A percentile compares a stretch with the other conserved stretches of the same genome.
phyloP scores from a whole-genome alignment of 345 rosid species.

The Citrus australasica region DNA sequence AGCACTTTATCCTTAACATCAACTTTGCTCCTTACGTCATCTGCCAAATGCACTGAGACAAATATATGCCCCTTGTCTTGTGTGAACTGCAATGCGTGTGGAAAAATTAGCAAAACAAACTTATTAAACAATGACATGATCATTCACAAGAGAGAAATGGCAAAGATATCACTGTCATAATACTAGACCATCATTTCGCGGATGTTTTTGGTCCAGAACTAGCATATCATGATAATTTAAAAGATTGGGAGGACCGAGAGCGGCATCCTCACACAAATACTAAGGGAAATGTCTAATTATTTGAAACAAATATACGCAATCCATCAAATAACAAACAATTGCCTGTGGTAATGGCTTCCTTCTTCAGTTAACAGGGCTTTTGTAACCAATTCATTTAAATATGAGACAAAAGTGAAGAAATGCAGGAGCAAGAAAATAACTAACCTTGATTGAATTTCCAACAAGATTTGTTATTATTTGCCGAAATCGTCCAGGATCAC shows the following conservation, averaged over 20 bases:
- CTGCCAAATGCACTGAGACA: slow-evolving; percentile 77
- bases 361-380: neutral
- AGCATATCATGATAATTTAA: neutral
- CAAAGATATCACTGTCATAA: neutral
- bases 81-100: slow-evolving; percentile 62
- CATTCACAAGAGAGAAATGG: neutral
- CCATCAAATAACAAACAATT: neutral
- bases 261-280: neutral
- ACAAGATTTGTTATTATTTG: slow-evolving; percentile 94
- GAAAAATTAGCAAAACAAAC: slow-evolving; percentile 4
- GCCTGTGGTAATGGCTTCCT: neutral
- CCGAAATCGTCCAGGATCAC: slow-evolving; percentile 82
- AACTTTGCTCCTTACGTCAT: slow-evolving; percentile 46
- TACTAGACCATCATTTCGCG: neutral
- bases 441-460: slow-evolving; percentile 92
- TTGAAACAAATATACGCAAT: neutral
- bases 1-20: slow-evolving; percentile 52
- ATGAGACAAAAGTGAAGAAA: slow-evolving; percentile 5
- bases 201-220: neutral
- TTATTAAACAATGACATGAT: neutral
- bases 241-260: neutral
- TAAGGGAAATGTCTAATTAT: neutral
- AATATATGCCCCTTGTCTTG: slow-evolving; percentile 75
- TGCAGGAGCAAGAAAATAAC: slow-evolving; percentile 9
- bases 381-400: neutral